Percentiles rank a stretch among this genome's conserved stretches.
Conservation (phyloP, 1,284 basidiomycete species). For the Boletus sp. region DNA sequence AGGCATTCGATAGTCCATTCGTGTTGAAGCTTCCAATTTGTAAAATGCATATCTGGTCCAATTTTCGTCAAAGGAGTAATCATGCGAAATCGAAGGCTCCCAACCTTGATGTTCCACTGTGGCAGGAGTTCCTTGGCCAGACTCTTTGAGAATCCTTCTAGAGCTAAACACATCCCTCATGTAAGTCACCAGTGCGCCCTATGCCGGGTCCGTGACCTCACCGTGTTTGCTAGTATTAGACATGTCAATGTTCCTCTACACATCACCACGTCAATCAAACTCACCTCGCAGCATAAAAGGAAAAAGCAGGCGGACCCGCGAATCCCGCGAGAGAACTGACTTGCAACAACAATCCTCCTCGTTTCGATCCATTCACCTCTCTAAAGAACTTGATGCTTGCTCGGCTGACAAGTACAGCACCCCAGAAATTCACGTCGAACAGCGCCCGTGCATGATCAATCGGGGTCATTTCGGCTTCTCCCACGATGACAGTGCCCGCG, state of each 20-base stretch:
- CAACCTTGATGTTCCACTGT: constrained; percentile 26
- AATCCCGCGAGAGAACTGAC: constrained; percentile 13
- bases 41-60: constrained; percentile 19
- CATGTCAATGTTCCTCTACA: neutral
- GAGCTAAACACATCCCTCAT: constrained; percentile 1
- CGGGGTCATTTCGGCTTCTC: constrained; percentile 13
- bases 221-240: constrained; percentile 10
- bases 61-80: neutral
- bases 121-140: constrained; percentile 18
- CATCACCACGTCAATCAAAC: neutral
- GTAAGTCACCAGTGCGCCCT: neutral
- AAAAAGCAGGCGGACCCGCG: constrained; percentile 1
- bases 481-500: constrained; percentile 7
- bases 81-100: neutral
- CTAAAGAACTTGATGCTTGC: constrained; percentile 18
- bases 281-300: constrained; percentile 10
- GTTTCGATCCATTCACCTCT: constrained; percentile 13
- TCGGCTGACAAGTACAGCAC: constrained; percentile 14
- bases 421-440: constrained; percentile 27
- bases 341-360: constrained; percentile 11
- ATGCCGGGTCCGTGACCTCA: neutral
- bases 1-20: neutral
- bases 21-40: constrained; percentile 12
- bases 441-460: constrained; percentile 4
- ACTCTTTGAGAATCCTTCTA: constrained; percentile 19